A percentile compares a stretch with the other conserved stretches of the same genome.
Conservation (phyloP, 2,329 filamentous ascomycete species). For the Claviceps sorghi region DNA sequence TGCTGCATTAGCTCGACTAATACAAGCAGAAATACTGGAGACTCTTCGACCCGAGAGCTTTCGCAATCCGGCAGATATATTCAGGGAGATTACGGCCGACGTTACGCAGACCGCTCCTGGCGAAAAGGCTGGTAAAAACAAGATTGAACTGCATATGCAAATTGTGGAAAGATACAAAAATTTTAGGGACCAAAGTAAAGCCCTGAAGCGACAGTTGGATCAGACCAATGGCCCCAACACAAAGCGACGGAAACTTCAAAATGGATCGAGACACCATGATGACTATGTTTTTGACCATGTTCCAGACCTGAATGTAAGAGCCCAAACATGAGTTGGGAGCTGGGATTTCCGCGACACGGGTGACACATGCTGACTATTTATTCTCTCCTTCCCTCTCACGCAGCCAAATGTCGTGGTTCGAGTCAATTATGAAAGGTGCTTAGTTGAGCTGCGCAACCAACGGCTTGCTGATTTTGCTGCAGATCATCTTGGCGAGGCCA, state of each 20-base stretch:
- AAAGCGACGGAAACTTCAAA: slow-evolving; percentile 42
- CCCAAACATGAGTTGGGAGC: not conserved
- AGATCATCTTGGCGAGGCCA: slow-evolving; percentile 55
- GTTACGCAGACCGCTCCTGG: slow-evolving; percentile 35
- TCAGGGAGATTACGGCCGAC: slow-evolving; percentile 47
- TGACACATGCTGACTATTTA: not conserved
- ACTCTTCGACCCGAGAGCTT: slow-evolving; percentile 44
- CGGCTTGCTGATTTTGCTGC: slow-evolving; percentile 60
- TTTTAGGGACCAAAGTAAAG: slow-evolving; percentile 36
- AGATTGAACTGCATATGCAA: slow-evolving; percentile 43
- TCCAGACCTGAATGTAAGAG: slow-evolving; percentile 38
- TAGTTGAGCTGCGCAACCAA: slow-evolving; percentile 68
- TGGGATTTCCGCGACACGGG: not conserved
- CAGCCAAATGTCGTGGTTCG: slow-evolving; percentile 61
- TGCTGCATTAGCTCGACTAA: slow-evolving; percentile 35
- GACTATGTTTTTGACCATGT: slow-evolving; percentile 21
- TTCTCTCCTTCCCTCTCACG: not conserved
- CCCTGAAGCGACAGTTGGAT: slow-evolving; percentile 37
- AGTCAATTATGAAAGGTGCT: slow-evolving; percentile 73
- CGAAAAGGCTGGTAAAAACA: slow-evolving; percentile 42
- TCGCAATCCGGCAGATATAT: slow-evolving; percentile 45
- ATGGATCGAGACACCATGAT: slow-evolving; percentile 23
- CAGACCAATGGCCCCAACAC: slow-evolving; percentile 22
- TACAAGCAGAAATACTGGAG: slow-evolving; percentile 53
- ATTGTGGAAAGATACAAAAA: slow-evolving; percentile 39